Conservation (phyloP, 208 protist species). For the Tetramitus jugosus region DNA sequence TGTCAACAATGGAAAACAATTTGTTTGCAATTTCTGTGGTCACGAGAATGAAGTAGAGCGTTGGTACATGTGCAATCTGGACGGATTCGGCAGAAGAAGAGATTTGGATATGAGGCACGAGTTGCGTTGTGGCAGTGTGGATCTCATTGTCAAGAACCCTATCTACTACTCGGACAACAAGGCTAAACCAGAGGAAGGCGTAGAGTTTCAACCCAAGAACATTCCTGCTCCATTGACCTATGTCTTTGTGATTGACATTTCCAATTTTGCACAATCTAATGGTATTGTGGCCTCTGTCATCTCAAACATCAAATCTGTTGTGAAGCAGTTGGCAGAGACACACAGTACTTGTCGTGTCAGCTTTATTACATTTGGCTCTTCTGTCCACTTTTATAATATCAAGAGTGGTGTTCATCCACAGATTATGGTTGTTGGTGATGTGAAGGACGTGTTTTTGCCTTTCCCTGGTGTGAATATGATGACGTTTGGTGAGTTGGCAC, state of each 20-base stretch:
- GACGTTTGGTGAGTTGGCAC: background rate
- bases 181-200: background rate
- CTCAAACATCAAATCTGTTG: background rate
- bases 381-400: constrained; percentile 9
- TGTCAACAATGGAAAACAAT: background rate
- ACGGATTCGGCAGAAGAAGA: background rate
- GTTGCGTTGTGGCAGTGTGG: background rate
- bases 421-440: background rate
- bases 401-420: background rate
- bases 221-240: background rate
- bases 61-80: background rate
- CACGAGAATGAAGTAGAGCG: background rate
- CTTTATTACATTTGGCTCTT: background rate
- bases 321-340: background rate
- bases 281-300: too few species aligned
- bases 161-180: background rate
- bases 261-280: background rate
- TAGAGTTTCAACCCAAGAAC: too few species aligned
- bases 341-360: background rate
- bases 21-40: constrained; percentile 16
- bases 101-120: background rate
- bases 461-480: background rate
- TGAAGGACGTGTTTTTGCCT: background rate
- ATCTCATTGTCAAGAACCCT: background rate
- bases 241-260: constrained; percentile 9